Percentiles rank a stretch among this genome's conserved stretches.
These are phyloP conservation scores for Kurtzmaniella quercitrusa DNA, from an alignment of 1,139 yeast species.

Conservation along the genomic window DNA sequence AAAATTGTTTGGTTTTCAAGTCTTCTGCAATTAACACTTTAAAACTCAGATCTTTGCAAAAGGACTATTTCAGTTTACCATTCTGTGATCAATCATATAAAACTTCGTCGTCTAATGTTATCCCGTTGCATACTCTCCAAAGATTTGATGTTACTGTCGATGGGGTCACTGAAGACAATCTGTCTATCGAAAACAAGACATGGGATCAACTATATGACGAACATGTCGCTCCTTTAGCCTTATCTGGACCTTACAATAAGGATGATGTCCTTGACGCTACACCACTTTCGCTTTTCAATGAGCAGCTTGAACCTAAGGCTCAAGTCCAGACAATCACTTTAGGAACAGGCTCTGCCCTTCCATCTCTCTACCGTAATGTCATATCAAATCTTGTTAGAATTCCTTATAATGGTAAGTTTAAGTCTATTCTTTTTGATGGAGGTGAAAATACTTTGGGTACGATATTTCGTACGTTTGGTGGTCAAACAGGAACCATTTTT, in stretches of 20 bases:
- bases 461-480: constrained; percentile 58
- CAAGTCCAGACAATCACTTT: constrained; percentile 71
- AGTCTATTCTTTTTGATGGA: constrained; percentile 69
- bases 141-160: constrained; percentile 22
- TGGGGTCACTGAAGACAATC: constrained; percentile 20
- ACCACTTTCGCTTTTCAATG: constrained; percentile 18
- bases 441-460: constrained; percentile 91
- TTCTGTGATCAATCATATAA: constrained; percentile 5
- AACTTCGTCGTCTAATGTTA: not conserved
- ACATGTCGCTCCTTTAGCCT: constrained; percentile 30
- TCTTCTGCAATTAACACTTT: constrained; percentile 52
- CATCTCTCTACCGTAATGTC: constrained; percentile 82
- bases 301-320: constrained; percentile 27
- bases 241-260: constrained; percentile 10
- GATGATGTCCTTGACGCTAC: constrained; percentile 14
- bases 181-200: constrained; percentile 17
- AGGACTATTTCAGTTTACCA: constrained; percentile 51
- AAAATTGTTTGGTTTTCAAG: constrained; percentile 50
- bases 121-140: constrained; percentile 29
- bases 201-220: constrained; percentile 44
- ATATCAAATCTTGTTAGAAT: constrained; percentile 70
- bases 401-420: constrained; percentile 43
- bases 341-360: constrained; percentile 95
- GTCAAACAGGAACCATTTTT: constrained; percentile 35
- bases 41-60: constrained; percentile 54